phyloP scores from a whole-genome alignment of 202 grass and related monocot genomes.

The Miscanthus sacchariflorus region DNA sequence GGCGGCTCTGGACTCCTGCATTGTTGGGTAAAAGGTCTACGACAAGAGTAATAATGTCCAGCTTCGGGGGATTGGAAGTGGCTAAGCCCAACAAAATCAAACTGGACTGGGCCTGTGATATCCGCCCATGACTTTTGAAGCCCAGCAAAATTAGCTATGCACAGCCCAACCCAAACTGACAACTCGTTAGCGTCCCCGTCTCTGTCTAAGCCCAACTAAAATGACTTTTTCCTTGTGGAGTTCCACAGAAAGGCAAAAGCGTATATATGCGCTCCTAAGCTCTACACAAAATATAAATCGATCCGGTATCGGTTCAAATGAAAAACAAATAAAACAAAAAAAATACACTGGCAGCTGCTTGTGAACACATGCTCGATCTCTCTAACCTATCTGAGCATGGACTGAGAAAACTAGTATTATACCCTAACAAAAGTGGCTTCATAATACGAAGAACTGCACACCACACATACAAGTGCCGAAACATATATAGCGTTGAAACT shows the following conservation, averaged over 20 bases:
- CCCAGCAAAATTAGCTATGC: neutral
- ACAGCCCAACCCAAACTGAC: neutral
- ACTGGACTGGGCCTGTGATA: neutral
- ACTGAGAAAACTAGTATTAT: neutral
- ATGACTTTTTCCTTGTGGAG: neutral
- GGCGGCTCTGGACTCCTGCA: too few relatives aligned
- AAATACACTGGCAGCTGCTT: neutral
- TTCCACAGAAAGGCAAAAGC: neutral
- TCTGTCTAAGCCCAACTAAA: neutral
- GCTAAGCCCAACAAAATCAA: neutral
- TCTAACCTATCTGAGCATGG: neutral
- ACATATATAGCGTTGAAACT: neutral
- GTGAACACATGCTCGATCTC: neutral
- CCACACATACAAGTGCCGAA: neutral
- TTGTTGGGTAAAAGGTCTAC: too few relatives aligned
- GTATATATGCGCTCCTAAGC: neutral
- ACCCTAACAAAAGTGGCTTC: neutral
- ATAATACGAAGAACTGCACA: neutral
- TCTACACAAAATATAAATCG: too few relatives aligned
- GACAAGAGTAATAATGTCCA: too few relatives aligned
- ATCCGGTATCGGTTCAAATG: too few relatives aligned
- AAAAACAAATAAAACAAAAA: too few relatives aligned
- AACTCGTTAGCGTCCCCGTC: neutral
- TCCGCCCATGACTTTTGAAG: neutral
- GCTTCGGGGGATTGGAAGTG: neutral